These are phyloP conservation scores for Paraphaeosphaeria minitans DNA, from an alignment of 2,329 filamentous ascomycete species.

Conservation along the genomic window DNA sequence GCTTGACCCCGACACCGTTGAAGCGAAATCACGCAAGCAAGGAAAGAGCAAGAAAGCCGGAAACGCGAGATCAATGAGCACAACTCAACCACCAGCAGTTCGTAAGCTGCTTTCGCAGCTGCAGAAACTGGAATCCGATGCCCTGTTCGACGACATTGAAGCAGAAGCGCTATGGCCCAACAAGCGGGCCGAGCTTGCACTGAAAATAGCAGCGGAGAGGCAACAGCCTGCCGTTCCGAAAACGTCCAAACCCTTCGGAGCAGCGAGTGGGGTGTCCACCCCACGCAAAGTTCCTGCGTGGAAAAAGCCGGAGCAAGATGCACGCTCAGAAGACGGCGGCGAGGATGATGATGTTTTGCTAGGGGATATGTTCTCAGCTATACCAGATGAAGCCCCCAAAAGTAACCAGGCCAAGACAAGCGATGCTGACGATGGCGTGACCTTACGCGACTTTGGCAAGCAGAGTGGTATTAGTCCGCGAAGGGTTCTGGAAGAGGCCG, in stretches of 20 bases:
- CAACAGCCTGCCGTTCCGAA: not conserved
- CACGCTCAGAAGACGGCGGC: slow-evolving; percentile 54
- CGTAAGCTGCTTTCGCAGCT: slow-evolving; percentile 75
- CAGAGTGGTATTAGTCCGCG: slow-evolving; percentile 77
- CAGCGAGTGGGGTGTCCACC: not conserved
- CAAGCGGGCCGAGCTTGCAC: slow-evolving; percentile 50
- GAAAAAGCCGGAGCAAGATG: slow-evolving; percentile 8
- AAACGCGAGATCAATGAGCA: slow-evolving; percentile 21
- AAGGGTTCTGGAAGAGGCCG: slow-evolving; percentile 83
- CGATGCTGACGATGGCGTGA: slow-evolving; percentile 58
- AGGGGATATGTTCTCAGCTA: slow-evolving; percentile 62
- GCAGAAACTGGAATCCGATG: slow-evolving; percentile 71
- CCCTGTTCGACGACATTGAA: slow-evolving; percentile 55
- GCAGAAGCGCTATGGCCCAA: slow-evolving; percentile 54
- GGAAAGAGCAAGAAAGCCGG: slow-evolving; percentile 28
- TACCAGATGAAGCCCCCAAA: slow-evolving; percentile 52
- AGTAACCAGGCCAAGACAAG: slow-evolving; percentile 20
- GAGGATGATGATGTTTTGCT: slow-evolving; percentile 51
- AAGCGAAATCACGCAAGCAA: slow-evolving; percentile 45
- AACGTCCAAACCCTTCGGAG: not conserved
- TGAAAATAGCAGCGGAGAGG: slow-evolving; percentile 42
- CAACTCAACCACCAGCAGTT: slow-evolving; percentile 53
- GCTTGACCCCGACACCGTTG: slow-evolving; percentile 63
- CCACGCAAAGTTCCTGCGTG: slow-evolving; percentile 1
- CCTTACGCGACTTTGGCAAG: slow-evolving; percentile 83